A percentile compares a stretch with the other conserved stretches of the same genome.
These are phyloP conservation scores for Catharanthus roseus DNA, from an alignment of 257 asterid genomes.

Conservation along the genomic window DNA sequence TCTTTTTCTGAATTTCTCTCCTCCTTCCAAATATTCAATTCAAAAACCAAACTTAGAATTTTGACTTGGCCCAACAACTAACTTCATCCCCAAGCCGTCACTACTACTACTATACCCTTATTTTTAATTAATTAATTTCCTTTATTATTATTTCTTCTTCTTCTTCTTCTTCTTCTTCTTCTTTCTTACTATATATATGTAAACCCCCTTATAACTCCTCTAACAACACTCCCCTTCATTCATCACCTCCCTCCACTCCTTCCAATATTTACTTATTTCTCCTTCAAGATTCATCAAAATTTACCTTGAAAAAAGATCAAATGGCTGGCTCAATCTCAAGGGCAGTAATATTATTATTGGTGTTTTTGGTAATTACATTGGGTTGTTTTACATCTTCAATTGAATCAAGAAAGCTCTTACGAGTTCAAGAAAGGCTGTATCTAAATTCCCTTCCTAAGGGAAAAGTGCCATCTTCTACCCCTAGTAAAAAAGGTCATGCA, in stretches of 20 bases:
- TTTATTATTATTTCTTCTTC: too few species aligned
- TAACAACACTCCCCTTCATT: too few species aligned
- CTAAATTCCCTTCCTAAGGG: conserved; percentile 51
- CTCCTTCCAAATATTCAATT: not conserved
- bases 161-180: conserved; percentile 1
- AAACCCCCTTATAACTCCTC: too few species aligned
- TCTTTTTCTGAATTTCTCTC: not conserved
- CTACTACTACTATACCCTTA: conserved; percentile 10
- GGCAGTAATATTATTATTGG: conserved; percentile 12
- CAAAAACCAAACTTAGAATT: conserved; percentile 1
- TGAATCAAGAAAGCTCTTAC: conserved; percentile 38
- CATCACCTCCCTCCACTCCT: not conserved
- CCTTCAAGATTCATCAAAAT: not conserved
- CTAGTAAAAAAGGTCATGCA: conserved; percentile 49
- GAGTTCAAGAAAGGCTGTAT: conserved; percentile 27
- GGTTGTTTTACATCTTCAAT: conserved; percentile 23
- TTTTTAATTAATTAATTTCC: too few species aligned
- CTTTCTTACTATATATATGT: not conserved
- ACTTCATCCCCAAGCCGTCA: conserved; percentile 32
- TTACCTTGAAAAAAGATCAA: not conserved
- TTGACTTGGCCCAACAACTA: conserved; percentile 32
- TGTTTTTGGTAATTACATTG: conserved; percentile 22
- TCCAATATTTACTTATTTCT: not conserved
- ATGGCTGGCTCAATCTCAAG: conserved; percentile 24
- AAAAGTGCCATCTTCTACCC: conserved; percentile 43